Conservation (phyloP, 1,139 yeast genomes). For the Taiozyma onychis region DNA sequence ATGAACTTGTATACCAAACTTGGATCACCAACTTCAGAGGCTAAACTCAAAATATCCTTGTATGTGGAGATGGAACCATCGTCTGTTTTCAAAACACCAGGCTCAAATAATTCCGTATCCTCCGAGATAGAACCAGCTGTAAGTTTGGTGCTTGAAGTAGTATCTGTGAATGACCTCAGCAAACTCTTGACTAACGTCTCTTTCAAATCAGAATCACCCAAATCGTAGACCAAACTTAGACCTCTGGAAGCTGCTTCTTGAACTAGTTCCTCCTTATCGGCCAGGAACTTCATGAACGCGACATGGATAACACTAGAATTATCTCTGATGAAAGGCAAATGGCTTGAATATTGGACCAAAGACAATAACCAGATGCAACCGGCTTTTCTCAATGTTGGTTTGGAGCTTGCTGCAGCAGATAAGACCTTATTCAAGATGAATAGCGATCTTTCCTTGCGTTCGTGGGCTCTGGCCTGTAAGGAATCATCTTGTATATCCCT, state of each 20-base stretch:
- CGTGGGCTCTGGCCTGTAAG: constrained; percentile 5
- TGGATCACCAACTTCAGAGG: constrained; percentile 95
- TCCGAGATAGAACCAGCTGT: constrained; percentile 67
- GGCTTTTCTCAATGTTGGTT: constrained; percentile 69
- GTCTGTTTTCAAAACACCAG: constrained; percentile 71
- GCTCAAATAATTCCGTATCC: constrained; percentile 83
- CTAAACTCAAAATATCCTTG: constrained; percentile 76
- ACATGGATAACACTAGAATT: constrained; percentile 57
- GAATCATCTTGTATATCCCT: constrained; percentile 42
- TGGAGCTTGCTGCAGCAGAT: constrained; percentile 52
- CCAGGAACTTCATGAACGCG: constrained; percentile 67
- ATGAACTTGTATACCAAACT: constrained; percentile 89
- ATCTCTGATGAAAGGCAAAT: constrained; percentile 36
- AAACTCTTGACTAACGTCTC: constrained; percentile 74
- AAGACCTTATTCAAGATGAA: constrained; percentile 43
- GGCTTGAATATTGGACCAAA: constrained; percentile 67
- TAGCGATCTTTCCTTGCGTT: constrained; percentile 17
- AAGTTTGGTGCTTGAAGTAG: constrained; percentile 43
- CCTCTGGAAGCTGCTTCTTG: constrained; percentile 95
- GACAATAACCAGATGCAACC: constrained; percentile 86
- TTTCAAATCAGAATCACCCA: constrained; percentile 63
- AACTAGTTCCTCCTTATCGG: constrained; percentile 75
- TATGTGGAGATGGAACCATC: constrained; percentile 88
- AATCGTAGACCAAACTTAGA: constrained; percentile 71
- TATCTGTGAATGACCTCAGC: constrained; percentile 72